Conservation (phyloP, 1,284 basidiomycete genomes). For the Trichosporon asahii region DNA sequence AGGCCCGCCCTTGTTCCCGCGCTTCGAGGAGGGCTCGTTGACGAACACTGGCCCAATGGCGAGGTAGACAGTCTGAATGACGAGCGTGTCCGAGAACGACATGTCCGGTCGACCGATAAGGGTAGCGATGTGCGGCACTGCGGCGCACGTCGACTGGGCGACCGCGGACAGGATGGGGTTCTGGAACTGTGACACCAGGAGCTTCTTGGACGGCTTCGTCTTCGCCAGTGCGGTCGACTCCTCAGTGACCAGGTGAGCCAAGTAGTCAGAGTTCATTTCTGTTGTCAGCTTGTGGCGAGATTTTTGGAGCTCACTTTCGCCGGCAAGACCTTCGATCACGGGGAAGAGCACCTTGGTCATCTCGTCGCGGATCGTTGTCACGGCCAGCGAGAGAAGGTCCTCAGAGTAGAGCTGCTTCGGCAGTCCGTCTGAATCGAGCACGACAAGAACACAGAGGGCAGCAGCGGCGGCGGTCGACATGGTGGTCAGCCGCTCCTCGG, state of each 20-base stretch:
- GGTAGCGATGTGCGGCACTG: constrained; percentile 47
- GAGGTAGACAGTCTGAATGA: constrained; percentile 87
- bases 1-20: constrained; percentile 57
- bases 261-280: constrained; percentile 54
- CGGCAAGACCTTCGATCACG: constrained; percentile 69
- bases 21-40: constrained; percentile 57
- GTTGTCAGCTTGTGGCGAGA: neutral
- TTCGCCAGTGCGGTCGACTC: constrained; percentile 46
- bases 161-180: constrained; percentile 60
- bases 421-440: constrained; percentile 71
- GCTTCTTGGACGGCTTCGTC: constrained; percentile 17
- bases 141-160: constrained; percentile 60
- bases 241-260: constrained; percentile 59
- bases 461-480: constrained; percentile 70
- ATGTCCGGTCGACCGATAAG: constrained; percentile 54
- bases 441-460: constrained; percentile 73
- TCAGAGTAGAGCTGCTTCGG: constrained; percentile 90
- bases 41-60: constrained; percentile 90
- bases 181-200: constrained; percentile 38
- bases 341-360: constrained; percentile 78
- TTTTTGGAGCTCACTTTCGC: constrained; percentile 41
- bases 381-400: constrained; percentile 76
- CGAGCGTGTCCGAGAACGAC: constrained; percentile 77
- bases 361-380: constrained; percentile 72
- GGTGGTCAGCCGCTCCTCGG: constrained; percentile 58